Evolutionary conservation across 1,139 yeast species (phyloP), one percentile per base, ranked within the genome.

Genomic region (Pichia sp.): DNA sequence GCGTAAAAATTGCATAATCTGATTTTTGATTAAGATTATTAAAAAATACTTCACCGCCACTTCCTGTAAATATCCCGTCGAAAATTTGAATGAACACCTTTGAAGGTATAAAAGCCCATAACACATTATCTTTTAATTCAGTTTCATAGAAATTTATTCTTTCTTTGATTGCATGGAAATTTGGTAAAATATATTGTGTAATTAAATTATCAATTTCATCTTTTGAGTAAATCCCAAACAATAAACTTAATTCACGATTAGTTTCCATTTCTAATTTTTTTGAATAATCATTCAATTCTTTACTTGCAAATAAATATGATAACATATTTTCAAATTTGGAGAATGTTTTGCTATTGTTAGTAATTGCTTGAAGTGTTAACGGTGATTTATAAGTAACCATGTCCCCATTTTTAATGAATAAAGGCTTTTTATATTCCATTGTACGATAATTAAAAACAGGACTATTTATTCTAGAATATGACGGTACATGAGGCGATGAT

Each of bases 151-250:
- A 58, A 1, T 42, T 44, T 5, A 62, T 16, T 45, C 61, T 47
- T 43, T 62, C 63, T 9, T 42, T n/a, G 19, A 58, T 45, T 4
- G 62, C 62, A 9, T 51, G 48, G 44, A 54, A 51, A 38, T 58
- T 39, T 1, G 59, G 58, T 11, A 48, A 19, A 2, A 61, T 10
- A 7, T 19, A 29, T 6, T 45, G 34, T 30, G 50, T 44, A 9
- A 60, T 42, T 6, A 47, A 36, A 3, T 36, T 16, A 28, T 53
- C 44, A 18, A 61, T 38, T 28, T 49, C 52, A 18, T 50, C 53
- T 6, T 56, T 47, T 14, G 28, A 19, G 36, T 46, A 50, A 5
- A 33, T 34, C 5, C 19, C 18, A 6, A 30, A 39, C 18, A 51
- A 34, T 5, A 42, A 13, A 13, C 29, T 31, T 16, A 48, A 11